Evolutionary conservation across 2,329 filamentous ascomycete genomes (phyloP), one percentile per base, ranked within the genome.

Genomic region (Emergomyces orientalis): DNA sequence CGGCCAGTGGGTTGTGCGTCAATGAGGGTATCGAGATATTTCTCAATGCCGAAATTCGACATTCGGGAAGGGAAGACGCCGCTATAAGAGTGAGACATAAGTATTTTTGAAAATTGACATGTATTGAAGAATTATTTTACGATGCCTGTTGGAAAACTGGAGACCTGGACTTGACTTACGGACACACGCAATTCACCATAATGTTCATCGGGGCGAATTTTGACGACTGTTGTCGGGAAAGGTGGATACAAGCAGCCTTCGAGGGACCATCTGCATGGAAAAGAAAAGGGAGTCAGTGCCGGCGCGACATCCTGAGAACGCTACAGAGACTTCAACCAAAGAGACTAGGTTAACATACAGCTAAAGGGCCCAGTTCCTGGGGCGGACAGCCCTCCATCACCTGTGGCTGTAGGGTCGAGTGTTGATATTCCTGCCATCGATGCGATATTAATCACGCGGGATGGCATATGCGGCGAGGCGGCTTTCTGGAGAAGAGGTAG

Each of bases 1-100:
- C 79, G 69, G 0, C 79, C 79, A 13, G 75, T 78, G 1, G 79
- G 79, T 70, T 81, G 79, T 7, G 74, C 72, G 0, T 73, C 66
- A 1, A 75, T 68, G 5, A 81, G 66, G 4, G 74, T 75, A 55
- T 79, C 76, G 60, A 72, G 71, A 56, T 74, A 78, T 63, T 76
- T 76, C 14, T 76, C 68, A 41, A 81, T 69, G 0, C 76, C 76
- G 43, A 74, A 78, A 43, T 69, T 72, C 1, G 76, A 77, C 76
- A 78, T 78, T 11, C 75, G 72, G 1, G 71, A 74, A 4, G 76
- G 76, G 64, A 78, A 78, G 17, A 77, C 75, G n/a, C 76, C 76
- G 0, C 68, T 65, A 56, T 22, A 45, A 22, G 39, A 34, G 37
- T 14, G 5, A 30, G 34, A 34, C 32, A n/a, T 55, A 2, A 34